Base-by-base conservation (phyloP, 306 rosid genomes). In the Prunus fruticosa region DNA sequence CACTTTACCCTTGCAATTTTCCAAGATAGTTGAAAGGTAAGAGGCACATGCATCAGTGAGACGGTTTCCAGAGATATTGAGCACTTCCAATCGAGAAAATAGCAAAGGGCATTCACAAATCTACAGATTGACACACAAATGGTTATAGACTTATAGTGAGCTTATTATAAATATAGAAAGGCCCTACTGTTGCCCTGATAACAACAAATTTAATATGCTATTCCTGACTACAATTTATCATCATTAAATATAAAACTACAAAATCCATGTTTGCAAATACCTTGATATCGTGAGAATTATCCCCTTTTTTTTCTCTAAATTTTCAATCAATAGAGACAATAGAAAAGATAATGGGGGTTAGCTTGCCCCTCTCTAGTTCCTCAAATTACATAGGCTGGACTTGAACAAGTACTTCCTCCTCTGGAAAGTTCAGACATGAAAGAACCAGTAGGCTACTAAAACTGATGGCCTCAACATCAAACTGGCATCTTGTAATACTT, bases 41-140 rank as follows among this genome's bases (percentile, higher is more conserved):
- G 92, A 88, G 71, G 97, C 93, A 75, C 93, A 92, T 49, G 92
- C 95, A 82, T 95, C 97, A 41, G 98, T 90, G 58, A 95, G 96
- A 76, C 93, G 97, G 74, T 95, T 95, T 75, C 96, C 96, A 73
- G 97, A 90, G 66, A 95, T 74, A 86, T 95, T 90, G 11, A 95
- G 97, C 73, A 90, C 93, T 92, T 89, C 96, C 46, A 92, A 83
- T 60, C 97, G 89, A 83, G 90, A 72, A 83, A 88, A 90, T 34
- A 95, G 88, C 67, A 77, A 78, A 47, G 97, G 85, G 82, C 97
- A 92, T 77, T 90, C 91, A 78, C 97, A 88, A 84, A 95, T 92
- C 97, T 95, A 91, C 81, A 60, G 80, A 79, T 51, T 61, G 64
- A 19, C 70, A 53, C 53, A 20, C 20, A 23, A 61, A 73, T 73